Percentiles rank a stretch among this genome's conserved stretches.
phyloP scores from a whole-genome alignment of 2,329 filamentous ascomycete species.

The Aspergillus bombycis region DNA sequence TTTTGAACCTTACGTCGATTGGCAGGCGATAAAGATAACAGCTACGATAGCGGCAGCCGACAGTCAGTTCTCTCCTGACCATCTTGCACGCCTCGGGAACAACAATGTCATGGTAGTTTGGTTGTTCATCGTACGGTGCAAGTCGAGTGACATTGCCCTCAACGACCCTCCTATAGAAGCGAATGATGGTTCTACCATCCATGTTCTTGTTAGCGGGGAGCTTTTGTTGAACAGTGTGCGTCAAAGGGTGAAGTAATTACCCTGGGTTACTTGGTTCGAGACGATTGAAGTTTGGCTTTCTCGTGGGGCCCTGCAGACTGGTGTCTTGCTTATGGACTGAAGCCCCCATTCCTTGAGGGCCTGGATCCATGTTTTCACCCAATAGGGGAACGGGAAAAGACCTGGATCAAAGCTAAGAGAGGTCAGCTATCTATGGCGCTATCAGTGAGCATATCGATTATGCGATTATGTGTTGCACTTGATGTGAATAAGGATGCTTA shows the following conservation, averaged over 20 bases:
- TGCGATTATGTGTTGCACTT: not conserved
- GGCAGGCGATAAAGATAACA: slow-evolving; percentile 21
- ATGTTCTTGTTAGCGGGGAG: not conserved
- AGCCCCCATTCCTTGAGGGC: not conserved
- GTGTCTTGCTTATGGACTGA: not conserved
- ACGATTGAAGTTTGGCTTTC: slow-evolving; percentile 1
- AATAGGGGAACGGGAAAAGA: not conserved
- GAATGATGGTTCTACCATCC: slow-evolving; percentile 11
- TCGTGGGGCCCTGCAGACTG: not conserved
- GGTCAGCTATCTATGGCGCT: not conserved
- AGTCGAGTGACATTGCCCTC: slow-evolving; percentile 8
- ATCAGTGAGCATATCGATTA: not conserved
- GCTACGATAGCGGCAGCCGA: slow-evolving; percentile 8
- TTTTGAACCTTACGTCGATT: slow-evolving; percentile 16
- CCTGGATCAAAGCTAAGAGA: not conserved
- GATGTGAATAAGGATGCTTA: not conserved
- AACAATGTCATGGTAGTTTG: slow-evolving; percentile 9
- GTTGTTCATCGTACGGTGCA: slow-evolving; percentile 9
- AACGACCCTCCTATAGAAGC: slow-evolving; percentile 14
- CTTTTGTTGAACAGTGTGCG: not conserved
- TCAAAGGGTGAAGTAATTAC: not conserved
- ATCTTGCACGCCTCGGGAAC: slow-evolving; percentile 14
- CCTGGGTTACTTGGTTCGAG: slow-evolving; percentile 16
- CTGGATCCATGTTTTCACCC: not conserved
- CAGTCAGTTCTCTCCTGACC: slow-evolving; percentile 3